Conservation (phyloP, 2,329 filamentous ascomycete genomes). For the Microcera coccophila region DNA sequence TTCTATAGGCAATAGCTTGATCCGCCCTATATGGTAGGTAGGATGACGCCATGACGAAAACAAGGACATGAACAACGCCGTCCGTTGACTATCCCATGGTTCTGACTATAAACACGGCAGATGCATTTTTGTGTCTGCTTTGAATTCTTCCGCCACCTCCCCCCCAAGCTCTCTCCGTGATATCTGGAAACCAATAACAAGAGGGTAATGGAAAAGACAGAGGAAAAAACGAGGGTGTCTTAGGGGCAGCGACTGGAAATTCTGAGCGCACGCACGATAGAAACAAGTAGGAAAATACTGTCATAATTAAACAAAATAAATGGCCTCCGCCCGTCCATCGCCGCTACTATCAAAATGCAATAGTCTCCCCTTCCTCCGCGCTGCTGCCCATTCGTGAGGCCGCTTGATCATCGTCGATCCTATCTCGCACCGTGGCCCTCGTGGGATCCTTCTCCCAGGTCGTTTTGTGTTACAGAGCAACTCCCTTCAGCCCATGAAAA, state of each 20-base stretch:
- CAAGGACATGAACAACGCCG: not conserved
- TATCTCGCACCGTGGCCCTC: constrained; percentile 18
- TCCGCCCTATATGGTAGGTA: too few relatives aligned
- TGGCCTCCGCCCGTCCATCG: constrained; percentile 38
- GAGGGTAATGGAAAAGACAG: constrained; percentile 4
- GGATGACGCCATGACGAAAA: too few relatives aligned
- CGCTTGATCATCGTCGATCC: constrained; percentile 3
- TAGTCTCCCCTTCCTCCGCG: constrained; percentile 20
- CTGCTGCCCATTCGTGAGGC: constrained; percentile 14
- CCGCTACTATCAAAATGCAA: constrained; percentile 33
- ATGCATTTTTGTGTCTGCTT: not conserved
- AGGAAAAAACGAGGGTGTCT: constrained; percentile 6
- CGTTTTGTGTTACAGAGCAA: constrained; percentile 32
- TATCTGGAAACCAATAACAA: not conserved
- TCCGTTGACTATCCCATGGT: not conserved
- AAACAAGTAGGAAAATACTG: constrained; percentile 30
- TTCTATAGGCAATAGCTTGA: too few relatives aligned
- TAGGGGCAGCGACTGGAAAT: constrained; percentile 8
- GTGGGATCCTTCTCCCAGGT: constrained; percentile 22
- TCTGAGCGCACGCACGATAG: constrained; percentile 8
- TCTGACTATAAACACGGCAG: constrained; percentile 2
- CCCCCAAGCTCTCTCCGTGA: not conserved
- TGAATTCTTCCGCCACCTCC: not conserved
- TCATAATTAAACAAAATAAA: constrained; percentile 53
- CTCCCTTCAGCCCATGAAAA: constrained; percentile 29